Conservation (phyloP, 1,284 basidiomycete species). For the Cryptococcus sp. region DNA sequence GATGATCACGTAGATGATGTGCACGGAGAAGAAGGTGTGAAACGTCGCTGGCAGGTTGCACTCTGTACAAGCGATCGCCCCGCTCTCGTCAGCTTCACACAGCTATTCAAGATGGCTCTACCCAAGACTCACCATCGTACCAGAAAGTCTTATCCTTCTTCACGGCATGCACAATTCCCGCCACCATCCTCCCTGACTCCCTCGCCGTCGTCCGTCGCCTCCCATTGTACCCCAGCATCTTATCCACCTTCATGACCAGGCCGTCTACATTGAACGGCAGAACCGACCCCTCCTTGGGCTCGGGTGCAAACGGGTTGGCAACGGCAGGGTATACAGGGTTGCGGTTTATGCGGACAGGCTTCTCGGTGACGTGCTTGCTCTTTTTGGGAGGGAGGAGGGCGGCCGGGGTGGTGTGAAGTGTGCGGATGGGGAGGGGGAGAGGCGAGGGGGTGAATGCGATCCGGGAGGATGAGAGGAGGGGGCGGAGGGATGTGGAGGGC, state of each 20-base stretch:
- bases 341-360: conserved; percentile 16
- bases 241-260: conserved; percentile 44
- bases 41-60: conserved; percentile 88
- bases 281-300: not conserved
- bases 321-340: conserved; percentile 41
- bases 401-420: conserved; percentile 1
- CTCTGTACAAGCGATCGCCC: conserved; percentile 57
- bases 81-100: not conserved
- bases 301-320: conserved; percentile 37
- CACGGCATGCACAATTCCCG: conserved; percentile 53
- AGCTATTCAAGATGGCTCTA: not conserved
- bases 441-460: not conserved
- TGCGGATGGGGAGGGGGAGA: not conserved
- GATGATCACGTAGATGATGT: conserved; percentile 89
- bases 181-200: conserved; percentile 56
- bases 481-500: conserved; percentile 7
- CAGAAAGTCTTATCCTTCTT: conserved; percentile 52
- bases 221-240: conserved; percentile 56
- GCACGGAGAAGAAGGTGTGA: conserved; percentile 96
- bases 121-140: conserved; percentile 45
- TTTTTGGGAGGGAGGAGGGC: conserved; percentile 6
- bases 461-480: not conserved
- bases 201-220: conserved; percentile 54
- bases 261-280: conserved; percentile 28
- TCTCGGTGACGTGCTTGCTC: conserved; percentile 13